A percentile compares a stretch with the other conserved stretches of the same genome.
These are phyloP conservation scores for Trypanosoma caninum DNA, from an alignment of 208 protist genomes.

Conservation along the genomic window DNA sequence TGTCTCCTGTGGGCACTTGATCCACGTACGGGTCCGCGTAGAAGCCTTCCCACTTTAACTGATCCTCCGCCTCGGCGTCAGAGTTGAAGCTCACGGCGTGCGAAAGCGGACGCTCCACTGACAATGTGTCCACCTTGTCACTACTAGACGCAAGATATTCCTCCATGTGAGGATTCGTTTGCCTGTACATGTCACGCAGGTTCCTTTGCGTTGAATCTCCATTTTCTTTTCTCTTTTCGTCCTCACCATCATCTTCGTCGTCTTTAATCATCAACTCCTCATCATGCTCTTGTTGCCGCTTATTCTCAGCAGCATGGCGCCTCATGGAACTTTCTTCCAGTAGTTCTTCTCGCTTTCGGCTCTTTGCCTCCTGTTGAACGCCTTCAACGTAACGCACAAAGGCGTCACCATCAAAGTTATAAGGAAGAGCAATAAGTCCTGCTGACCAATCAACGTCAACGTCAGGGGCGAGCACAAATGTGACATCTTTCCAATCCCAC, in stretches of 20 bases:
- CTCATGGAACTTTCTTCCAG: conserved; percentile 59
- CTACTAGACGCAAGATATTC: conserved; percentile 81
- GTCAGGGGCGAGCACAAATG: conserved; percentile 71
- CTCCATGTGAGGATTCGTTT: conserved; percentile 69
- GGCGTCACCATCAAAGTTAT: conserved; percentile 86
- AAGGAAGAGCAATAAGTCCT: conserved; percentile 64
- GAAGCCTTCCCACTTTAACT: conserved; percentile 90
- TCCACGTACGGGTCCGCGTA: conserved; percentile 81
- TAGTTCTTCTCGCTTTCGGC: conserved; percentile 46
- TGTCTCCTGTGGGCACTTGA: conserved; percentile 76
- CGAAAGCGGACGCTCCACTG: conserved; percentile 78
- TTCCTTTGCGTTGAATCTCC: not conserved
- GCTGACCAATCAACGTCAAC: conserved; percentile 83
- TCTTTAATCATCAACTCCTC: conserved; percentile 47
- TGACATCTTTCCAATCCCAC: conserved; percentile 90
- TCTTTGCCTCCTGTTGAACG: conserved; percentile 73
- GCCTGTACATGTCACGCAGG: conserved; percentile 52
- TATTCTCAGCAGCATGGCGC: conserved; percentile 36
- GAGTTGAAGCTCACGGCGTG: conserved; percentile 86
- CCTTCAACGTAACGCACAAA: conserved; percentile 86
- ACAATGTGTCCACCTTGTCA: conserved; percentile 56
- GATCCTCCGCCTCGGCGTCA: conserved; percentile 80
- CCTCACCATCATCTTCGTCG: conserved; percentile 16
- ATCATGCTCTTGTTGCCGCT: conserved; percentile 39
- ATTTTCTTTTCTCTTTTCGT: not conserved